These are phyloP conservation scores for Aspergillus bombycis DNA, from an alignment of 2,329 filamentous ascomycete genomes.

Conservation along the genomic window DNA sequence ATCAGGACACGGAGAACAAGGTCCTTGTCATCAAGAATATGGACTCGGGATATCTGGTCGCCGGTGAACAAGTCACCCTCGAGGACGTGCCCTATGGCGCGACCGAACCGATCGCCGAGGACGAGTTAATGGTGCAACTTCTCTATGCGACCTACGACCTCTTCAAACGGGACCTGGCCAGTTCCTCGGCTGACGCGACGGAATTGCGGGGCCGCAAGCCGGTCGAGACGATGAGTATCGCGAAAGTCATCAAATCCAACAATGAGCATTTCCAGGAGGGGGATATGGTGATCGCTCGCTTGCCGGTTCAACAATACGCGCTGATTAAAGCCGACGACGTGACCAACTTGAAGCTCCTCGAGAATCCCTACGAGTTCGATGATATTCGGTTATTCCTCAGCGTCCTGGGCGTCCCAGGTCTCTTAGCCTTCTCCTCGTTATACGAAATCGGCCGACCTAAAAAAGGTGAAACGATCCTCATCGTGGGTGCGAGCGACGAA, in stretches of 20 bases:
- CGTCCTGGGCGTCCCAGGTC: constrained; percentile 75
- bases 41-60: constrained; percentile 67
- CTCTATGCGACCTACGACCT: constrained; percentile 80
- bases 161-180: constrained; percentile 82
- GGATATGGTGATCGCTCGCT: constrained; percentile 63
- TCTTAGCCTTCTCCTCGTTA: constrained; percentile 74
- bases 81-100: constrained; percentile 71
- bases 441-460: constrained; percentile 76
- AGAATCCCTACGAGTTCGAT: constrained; percentile 64
- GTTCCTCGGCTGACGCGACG: constrained; percentile 64
- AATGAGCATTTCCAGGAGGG: constrained; percentile 66
- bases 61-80: constrained; percentile 70
- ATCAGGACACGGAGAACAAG: constrained; percentile 61
- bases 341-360: constrained; percentile 56
- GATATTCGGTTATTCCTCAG: constrained; percentile 67
- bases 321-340: constrained; percentile 63
- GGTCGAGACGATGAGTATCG: constrained; percentile 63
- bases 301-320: constrained; percentile 62
- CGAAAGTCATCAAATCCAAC: constrained; percentile 72
- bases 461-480: constrained; percentile 79
- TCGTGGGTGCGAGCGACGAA: constrained; percentile 77
- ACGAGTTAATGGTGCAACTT: constrained; percentile 70
- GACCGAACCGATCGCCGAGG: constrained; percentile 55
- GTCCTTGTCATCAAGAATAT: constrained; percentile 72
- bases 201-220: constrained; percentile 67